Evolutionary conservation across 2,329 filamentous ascomycete species (phyloP).

Genomic region (Ceratocystis harringtonii): DNA sequence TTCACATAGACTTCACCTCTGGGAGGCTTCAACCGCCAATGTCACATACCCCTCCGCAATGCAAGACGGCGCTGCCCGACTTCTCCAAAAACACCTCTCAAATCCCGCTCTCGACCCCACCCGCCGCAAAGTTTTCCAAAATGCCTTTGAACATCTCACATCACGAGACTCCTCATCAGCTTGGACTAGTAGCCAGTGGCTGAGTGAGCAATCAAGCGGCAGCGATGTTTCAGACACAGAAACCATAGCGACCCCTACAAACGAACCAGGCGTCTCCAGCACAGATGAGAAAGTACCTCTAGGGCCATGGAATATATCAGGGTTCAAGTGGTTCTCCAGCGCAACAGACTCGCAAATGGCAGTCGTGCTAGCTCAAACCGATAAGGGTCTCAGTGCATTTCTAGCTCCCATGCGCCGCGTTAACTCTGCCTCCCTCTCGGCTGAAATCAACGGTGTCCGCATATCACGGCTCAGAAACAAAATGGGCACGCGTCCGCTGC

Average conservation of each 20-base stretch:
- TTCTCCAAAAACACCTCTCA: constrained; percentile 33
- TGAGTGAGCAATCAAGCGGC: constrained; percentile 56
- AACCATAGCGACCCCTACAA: constrained; percentile 34
- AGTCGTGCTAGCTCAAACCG: constrained; percentile 47
- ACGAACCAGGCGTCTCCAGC: neutral
- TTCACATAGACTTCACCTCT: constrained; percentile 35
- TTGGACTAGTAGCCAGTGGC: constrained; percentile 66
- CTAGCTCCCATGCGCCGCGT: constrained; percentile 45
- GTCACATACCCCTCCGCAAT: constrained; percentile 53
- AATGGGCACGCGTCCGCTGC: constrained; percentile 52
- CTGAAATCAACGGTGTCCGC: constrained; percentile 48
- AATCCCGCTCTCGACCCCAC: constrained; percentile 21
- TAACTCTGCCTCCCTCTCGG: constrained; percentile 24
- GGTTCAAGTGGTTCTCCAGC: constrained; percentile 59
- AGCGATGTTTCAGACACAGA: constrained; percentile 56
- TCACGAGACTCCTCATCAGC: constrained; percentile 34
- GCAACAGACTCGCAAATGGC: constrained; percentile 46
- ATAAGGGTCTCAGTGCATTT: constrained; percentile 43
- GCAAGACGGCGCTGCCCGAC: constrained; percentile 45
- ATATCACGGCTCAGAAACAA: constrained; percentile 61
- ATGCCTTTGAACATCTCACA: constrained; percentile 38
- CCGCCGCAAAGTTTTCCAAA: constrained; percentile 32
- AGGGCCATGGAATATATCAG: constrained; percentile 45
- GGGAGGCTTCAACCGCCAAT: constrained; percentile 42
- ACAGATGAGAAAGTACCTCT: constrained; percentile 24